A percentile compares a stretch with the other conserved stretches of the same genome.
These are phyloP conservation scores for Chytriomyces confervae DNA, from an alignment of 192 early-diverging fungal genomes.

Conservation along the genomic window DNA sequence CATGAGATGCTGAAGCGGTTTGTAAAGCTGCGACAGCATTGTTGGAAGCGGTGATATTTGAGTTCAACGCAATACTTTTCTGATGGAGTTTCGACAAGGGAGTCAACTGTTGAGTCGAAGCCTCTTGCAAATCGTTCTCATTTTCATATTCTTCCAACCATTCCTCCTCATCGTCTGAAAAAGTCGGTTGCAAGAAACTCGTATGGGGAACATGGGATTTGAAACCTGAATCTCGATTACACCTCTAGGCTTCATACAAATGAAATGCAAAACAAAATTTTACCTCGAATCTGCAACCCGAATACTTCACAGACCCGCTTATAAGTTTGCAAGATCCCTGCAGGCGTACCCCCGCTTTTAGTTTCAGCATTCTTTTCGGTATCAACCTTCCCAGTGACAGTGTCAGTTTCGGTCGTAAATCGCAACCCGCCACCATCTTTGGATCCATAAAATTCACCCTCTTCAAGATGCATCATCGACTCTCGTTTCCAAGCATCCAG, in stretches of 20 bases:
- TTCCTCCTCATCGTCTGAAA: conserved; percentile 55
- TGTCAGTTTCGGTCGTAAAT: conserved; percentile 30
- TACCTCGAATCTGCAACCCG: conserved; percentile 65
- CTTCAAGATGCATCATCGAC: conserved; percentile 13
- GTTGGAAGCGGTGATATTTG: not conserved
- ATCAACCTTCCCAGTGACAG: conserved; percentile 29
- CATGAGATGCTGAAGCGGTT: not conserved
- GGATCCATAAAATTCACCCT: conserved; percentile 11
- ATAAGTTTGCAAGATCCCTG: conserved; percentile 68
- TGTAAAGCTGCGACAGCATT: not conserved
- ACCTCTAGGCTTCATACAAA: conserved; percentile 21
- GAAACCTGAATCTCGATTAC: not conserved
- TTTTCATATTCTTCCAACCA: conserved; percentile 55
- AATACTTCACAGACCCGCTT: conserved; percentile 72
- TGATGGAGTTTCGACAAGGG: not conserved
- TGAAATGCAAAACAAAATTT: not conserved
- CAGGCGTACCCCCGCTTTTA: conserved; percentile 36
- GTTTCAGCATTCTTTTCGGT: not conserved
- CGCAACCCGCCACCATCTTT: not conserved
- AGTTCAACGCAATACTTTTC: too few relatives aligned
- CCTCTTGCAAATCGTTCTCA: conserved; percentile 42
- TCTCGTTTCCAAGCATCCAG: conserved; percentile 22
- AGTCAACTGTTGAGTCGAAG: not conserved
- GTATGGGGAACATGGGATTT: conserved; percentile 3
- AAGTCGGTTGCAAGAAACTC: conserved; percentile 25